Conservation (phyloP, 23 red algal genomes). For the Gracilaria domingensis region DNA sequence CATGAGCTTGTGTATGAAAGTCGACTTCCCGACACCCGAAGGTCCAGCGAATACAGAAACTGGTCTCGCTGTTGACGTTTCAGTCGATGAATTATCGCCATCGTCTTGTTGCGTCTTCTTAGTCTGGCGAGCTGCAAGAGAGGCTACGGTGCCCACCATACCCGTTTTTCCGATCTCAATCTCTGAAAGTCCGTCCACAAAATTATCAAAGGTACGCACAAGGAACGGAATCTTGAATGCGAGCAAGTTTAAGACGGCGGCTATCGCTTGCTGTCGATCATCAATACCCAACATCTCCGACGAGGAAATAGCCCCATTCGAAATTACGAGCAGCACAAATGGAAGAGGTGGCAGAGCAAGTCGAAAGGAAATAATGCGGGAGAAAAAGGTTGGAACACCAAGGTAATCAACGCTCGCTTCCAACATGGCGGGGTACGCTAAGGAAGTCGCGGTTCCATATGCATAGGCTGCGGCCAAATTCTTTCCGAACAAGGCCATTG, state of each 20-base stretch:
- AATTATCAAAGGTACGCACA: constrained; percentile 54
- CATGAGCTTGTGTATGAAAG: constrained; percentile 82
- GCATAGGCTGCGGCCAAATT: constrained; percentile 50
- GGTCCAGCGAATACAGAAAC: constrained; percentile 85
- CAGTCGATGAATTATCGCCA: neutral
- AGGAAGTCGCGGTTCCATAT: constrained; percentile 47
- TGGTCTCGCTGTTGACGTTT: neutral
- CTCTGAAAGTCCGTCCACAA: constrained; percentile 53
- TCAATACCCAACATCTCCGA: constrained; percentile 37
- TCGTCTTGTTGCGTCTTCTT: constrained; percentile 34
- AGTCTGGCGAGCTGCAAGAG: constrained; percentile 39
- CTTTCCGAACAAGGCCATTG: constrained; percentile 42
- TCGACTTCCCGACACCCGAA: constrained; percentile 93
- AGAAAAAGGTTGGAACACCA: constrained; percentile 14
- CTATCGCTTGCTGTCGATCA: constrained; percentile 50
- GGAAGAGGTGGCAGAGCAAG: constrained; percentile 76
- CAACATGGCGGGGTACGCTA: constrained; percentile 79
- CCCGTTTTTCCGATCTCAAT: constrained; percentile 68
- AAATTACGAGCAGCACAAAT: constrained; percentile 38
- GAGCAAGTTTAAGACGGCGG: constrained; percentile 76
- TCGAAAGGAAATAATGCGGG: constrained; percentile 40
- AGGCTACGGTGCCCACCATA: constrained; percentile 66
- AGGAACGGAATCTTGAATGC: constrained; percentile 85
- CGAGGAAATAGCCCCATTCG: constrained; percentile 4
- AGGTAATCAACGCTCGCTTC: constrained; percentile 65